Conservation (phyloP, 768 basidiomycete genomes). For the Phlebiopsis gigantea region DNA sequence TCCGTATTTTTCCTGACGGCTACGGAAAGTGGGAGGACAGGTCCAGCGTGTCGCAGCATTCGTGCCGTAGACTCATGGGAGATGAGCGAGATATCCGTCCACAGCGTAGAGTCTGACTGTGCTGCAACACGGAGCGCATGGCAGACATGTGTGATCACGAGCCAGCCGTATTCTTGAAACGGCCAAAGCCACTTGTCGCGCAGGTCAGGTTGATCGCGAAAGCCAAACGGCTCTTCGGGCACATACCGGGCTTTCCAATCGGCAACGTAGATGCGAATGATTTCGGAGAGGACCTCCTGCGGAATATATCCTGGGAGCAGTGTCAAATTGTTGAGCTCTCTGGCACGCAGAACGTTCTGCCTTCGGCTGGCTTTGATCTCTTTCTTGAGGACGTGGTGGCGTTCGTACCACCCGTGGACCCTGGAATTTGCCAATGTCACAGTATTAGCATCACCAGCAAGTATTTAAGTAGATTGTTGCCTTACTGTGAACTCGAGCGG, state of each 20-base stretch:
- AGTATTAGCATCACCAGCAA: too few species aligned
- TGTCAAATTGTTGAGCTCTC: neutral
- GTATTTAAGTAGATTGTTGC: too few species aligned
- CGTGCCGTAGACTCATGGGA: neutral
- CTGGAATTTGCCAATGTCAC: too few species aligned
- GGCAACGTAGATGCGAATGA: neutral
- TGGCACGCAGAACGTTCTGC: neutral
- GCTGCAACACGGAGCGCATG: constrained; percentile 10
- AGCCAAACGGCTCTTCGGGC: neutral
- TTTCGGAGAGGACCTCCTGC: neutral
- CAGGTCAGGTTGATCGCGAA: neutral
- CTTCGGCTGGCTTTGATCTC: too few species aligned
- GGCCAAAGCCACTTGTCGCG: neutral
- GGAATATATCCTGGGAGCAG: neutral
- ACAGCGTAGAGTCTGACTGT: constrained; percentile 7
- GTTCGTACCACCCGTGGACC: too few species aligned
- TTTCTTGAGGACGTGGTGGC: too few species aligned
- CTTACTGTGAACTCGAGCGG: too few species aligned
- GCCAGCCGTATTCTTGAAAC: neutral
- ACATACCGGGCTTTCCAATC: neutral
- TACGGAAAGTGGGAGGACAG: neutral
- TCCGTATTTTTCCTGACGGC: neutral
- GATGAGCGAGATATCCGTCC: constrained; percentile 7
- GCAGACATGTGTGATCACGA: constrained; percentile 13
- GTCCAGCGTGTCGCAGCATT: neutral